Conservation (phyloP, 768 basidiomycete species). For the Lactifluus echinatus region DNA sequence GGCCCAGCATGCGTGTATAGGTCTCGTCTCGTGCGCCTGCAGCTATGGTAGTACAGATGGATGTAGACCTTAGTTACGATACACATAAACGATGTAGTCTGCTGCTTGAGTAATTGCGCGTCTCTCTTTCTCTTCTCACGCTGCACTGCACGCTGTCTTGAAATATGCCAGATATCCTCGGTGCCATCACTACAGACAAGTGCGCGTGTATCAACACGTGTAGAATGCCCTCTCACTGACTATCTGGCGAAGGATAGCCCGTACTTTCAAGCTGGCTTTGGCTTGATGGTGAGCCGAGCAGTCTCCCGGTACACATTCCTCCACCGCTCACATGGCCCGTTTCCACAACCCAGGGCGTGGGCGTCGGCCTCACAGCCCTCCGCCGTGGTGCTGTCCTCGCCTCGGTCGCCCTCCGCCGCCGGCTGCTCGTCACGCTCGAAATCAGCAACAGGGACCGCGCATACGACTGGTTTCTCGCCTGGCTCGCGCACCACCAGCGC, state of each 20-base stretch:
- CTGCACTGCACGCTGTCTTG: not conserved
- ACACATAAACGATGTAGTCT: conserved; percentile 5
- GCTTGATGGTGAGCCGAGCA: conserved; percentile 67
- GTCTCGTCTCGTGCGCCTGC: not conserved
- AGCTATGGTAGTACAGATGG: not conserved
- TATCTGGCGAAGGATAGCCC: conserved; percentile 53
- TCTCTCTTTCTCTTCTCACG: not conserved
- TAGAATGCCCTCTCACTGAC: not conserved
- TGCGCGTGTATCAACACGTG: conserved; percentile 31
- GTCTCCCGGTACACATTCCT: not conserved
- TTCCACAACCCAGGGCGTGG: conserved; percentile 58
- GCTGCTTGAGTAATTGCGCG: conserved; percentile 2
- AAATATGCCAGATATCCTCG: not conserved
- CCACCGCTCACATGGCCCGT: not conserved
- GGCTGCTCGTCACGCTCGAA: conserved; percentile 91
- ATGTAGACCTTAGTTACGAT: conserved; percentile 1
- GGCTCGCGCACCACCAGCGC: conserved; percentile 71
- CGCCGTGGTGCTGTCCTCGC: conserved; percentile 63
- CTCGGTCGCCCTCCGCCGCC: conserved; percentile 68
- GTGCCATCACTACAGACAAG: conserved; percentile 53
- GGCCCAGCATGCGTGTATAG: not conserved
- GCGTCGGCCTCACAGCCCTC: conserved; percentile 70
- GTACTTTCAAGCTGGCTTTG: conserved; percentile 97
- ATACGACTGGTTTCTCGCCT: conserved; percentile 94
- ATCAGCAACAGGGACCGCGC: conserved; percentile 92